Evolutionary conservation across 192 early-diverging fungal genomes (phyloP), one percentile per base, ranked within the genome.

Genomic region (Phycomyces nitens): DNA sequence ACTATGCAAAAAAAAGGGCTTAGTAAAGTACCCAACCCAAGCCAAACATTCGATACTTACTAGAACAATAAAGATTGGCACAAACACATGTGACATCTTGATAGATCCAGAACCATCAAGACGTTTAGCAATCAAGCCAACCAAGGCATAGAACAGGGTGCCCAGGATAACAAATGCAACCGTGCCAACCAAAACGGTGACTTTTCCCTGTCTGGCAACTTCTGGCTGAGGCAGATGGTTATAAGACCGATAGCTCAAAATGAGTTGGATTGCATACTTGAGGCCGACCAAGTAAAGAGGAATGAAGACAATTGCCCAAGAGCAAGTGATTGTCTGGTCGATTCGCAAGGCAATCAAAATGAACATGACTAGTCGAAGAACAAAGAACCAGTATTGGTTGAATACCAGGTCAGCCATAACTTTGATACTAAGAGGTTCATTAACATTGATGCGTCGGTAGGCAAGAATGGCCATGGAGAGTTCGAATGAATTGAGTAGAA

Each of bases 261-360:
- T 62, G 23, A 92, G 66, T 44, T 79, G 68, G 10, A 84, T 34
- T 16, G 75, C 65, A 62, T 83, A 87, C 69, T 84, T 80, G 52
- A 87, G 24, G 8, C 79, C 80, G 26, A 87, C 72, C 14, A 89
- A 53, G 56, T 89, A 92, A 23, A 83, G 65, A 7, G 90, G 90
- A 18, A 82, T 81, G 70, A 92, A 89, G 15, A 92, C 79, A 21
- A 85, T 34, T 2, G 55, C 81, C 90, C 90, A 92, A 43, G 76
- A 80, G 65, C 80, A 81, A 20, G 66, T 68, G 40, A 84, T 81
- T 12, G 58, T 57, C 29, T 71, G 56, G 64, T 87, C 82, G 59
- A 92, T 82, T 42, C 78, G 80, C 34, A 85, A 65, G 23, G 86
- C 72, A 12, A 98, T 74, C 20, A 98, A 69, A 26, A 92, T 73